Evolutionary conservation across 208 protist species (phyloP).

Genomic region (Lotmaria passim): DNA sequence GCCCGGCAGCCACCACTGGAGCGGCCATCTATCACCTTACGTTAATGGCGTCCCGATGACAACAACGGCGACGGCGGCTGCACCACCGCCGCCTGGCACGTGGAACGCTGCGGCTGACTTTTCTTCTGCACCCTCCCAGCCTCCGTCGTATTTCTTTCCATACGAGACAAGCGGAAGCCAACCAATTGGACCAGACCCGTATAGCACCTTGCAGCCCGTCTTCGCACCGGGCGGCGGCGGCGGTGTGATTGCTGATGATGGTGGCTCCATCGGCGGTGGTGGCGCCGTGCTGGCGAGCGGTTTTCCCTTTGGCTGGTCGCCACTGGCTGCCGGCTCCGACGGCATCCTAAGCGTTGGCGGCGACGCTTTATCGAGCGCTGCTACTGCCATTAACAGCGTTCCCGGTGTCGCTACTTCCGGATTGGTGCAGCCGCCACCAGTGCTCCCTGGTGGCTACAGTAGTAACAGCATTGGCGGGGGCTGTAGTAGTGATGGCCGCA

Average conservation of each 20-base stretch:
- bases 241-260: not conserved
- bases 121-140: not conserved
- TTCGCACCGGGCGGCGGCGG: conserved; percentile 3
- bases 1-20: not conserved
- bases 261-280: not conserved
- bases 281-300: not conserved
- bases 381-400: not conserved
- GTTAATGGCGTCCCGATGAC: not conserved
- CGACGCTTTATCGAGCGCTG: not conserved
- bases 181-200: not conserved
- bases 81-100: not conserved
- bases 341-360: conserved; percentile 6
- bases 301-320: conserved; percentile 30
- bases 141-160: conserved; percentile 5
- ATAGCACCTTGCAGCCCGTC: not conserved
- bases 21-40: not conserved
- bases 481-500: not conserved
- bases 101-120: not conserved
- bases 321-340: not conserved
- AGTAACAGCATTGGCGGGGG: conserved; percentile 1
- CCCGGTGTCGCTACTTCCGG: not conserved
- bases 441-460: conserved; percentile 12
- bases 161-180: not conserved
- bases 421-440: conserved; percentile 3
- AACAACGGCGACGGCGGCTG: too few species aligned